A percentile compares a stretch with the other conserved stretches of the same genome.
These are phyloP conservation scores for Chamaecrista fasciculata DNA, from an alignment of 306 rosid genomes.

Conservation along the genomic window DNA sequence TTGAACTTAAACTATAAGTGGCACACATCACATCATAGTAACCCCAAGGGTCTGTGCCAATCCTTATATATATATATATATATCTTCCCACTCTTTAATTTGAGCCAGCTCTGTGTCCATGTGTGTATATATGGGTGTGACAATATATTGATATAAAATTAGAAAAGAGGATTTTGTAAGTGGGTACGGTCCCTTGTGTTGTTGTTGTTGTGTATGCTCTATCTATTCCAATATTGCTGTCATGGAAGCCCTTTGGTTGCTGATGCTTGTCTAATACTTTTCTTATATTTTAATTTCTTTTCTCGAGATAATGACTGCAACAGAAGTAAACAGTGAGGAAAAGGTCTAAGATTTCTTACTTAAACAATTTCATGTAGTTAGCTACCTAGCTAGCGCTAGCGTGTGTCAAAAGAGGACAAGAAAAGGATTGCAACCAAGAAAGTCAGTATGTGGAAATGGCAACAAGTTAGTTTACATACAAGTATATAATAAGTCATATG, in stretches of 20 bases:
- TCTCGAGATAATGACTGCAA: conserved; percentile 44
- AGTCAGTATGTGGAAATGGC: conserved; percentile 14
- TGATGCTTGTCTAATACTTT: conserved; percentile 38
- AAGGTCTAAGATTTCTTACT: conserved; percentile 36
- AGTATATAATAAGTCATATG: conserved; percentile 8
- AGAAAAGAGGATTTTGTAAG: conserved; percentile 23
- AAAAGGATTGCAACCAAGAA: conserved; percentile 7
- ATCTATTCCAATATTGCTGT: conserved; percentile 42
- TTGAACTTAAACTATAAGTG: conserved; percentile 33
- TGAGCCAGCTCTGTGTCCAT: conserved; percentile 24
- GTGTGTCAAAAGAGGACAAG: conserved; percentile 27
- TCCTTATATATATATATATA: conserved; percentile 9
- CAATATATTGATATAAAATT: background rate
- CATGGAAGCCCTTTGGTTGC: conserved; percentile 35
- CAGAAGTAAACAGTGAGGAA: conserved; percentile 35
- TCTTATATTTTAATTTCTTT: conserved; percentile 35
- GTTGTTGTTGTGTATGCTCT: conserved; percentile 7
- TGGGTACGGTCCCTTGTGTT: conserved; percentile 36
- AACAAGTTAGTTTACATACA: background rate
- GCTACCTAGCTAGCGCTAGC: too few species aligned
- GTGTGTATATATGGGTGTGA: conserved; percentile 30
- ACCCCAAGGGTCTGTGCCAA: conserved; percentile 10
- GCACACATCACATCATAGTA: conserved; percentile 46
- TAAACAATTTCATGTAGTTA: conserved; percentile 31
- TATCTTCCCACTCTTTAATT: too few species aligned